A percentile compares a stretch with the other conserved stretches of the same genome.
These are phyloP conservation scores for Zymoseptoria ardabiliae DNA, from an alignment of 2,329 filamentous ascomycete genomes.

Conservation along the genomic window DNA sequence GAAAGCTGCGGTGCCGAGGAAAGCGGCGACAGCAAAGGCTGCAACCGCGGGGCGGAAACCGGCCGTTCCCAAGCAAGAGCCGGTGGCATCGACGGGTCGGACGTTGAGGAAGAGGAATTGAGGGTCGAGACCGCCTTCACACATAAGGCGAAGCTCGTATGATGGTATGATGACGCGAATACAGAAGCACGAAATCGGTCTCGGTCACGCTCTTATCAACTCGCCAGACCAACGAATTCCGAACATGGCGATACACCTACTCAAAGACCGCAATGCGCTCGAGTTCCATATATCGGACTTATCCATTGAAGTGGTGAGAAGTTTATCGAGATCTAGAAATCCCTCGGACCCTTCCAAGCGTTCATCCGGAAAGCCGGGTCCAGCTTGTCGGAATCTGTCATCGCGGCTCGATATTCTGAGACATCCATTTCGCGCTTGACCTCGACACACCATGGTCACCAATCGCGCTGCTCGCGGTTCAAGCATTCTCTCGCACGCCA, in stretches of 20 bases:
- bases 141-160: neutral
- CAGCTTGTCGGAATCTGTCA: neutral
- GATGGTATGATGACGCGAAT: neutral
- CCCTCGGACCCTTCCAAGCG: neutral
- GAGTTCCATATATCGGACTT: neutral
- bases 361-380: too few relatives aligned
- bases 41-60: slow-evolving; percentile 38
- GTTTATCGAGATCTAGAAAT: neutral
- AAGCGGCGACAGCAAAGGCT: slow-evolving; percentile 32
- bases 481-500: neutral
- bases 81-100: slow-evolving; percentile 20
- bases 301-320: neutral
- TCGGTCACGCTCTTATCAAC: neutral
- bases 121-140: neutral
- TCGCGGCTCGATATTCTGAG: neutral
- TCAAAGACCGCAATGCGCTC: neutral
- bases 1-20: slow-evolving; percentile 8
- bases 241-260: too few relatives aligned
- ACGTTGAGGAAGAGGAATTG: slow-evolving; percentile 28
- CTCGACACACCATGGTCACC: neutral
- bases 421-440: neutral
- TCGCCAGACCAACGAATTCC: too few relatives aligned
- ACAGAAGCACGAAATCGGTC: neutral
- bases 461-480: neutral
- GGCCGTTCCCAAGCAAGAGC: slow-evolving; percentile 20